These are phyloP conservation scores for Papiliotrema nemorosa DNA, from an alignment of 1,284 basidiomycete species.

Conservation along the genomic window DNA sequence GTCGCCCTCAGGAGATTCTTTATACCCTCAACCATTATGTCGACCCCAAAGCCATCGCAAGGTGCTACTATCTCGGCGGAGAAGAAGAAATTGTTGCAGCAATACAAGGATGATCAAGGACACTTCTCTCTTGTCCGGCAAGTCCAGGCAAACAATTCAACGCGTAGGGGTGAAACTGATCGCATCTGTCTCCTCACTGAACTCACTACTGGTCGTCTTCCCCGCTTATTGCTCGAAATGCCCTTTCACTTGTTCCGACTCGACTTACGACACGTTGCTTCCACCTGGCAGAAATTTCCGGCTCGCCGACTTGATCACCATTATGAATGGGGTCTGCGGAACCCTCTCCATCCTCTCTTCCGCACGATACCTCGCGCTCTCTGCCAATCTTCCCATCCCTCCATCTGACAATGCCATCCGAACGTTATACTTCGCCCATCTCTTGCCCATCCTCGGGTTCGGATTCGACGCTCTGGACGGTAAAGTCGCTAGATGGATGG, in stretches of 20 bases:
- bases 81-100: slow-evolving; percentile 62
- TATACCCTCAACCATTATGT: slow-evolving; percentile 13
- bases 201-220: neutral
- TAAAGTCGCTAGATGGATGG: slow-evolving; percentile 95
- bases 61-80: slow-evolving; percentile 32
- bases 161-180: neutral
- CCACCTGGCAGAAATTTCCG: slow-evolving; percentile 79
- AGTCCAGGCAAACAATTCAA: slow-evolving; percentile 18
- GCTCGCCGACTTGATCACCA: slow-evolving; percentile 96
- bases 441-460: slow-evolving; percentile 88
- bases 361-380: slow-evolving; percentile 80
- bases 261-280: neutral
- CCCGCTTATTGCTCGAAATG: too few species aligned
- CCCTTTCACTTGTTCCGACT: neutral
- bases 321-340: slow-evolving; percentile 99
- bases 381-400: slow-evolving; percentile 59
- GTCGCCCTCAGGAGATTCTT: too few species aligned
- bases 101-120: slow-evolving; percentile 82
- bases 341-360: slow-evolving; percentile 87
- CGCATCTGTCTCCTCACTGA: neutral
- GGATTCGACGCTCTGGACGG: slow-evolving; percentile 98
- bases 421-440: slow-evolving; percentile 75
- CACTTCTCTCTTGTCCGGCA: slow-evolving; percentile 95
- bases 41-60: slow-evolving; percentile 9
- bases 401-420: slow-evolving; percentile 34